Base-by-base conservation (phyloP, 225 moss, liverwort and hornwort species). In the Ulota crispa region DNA sequence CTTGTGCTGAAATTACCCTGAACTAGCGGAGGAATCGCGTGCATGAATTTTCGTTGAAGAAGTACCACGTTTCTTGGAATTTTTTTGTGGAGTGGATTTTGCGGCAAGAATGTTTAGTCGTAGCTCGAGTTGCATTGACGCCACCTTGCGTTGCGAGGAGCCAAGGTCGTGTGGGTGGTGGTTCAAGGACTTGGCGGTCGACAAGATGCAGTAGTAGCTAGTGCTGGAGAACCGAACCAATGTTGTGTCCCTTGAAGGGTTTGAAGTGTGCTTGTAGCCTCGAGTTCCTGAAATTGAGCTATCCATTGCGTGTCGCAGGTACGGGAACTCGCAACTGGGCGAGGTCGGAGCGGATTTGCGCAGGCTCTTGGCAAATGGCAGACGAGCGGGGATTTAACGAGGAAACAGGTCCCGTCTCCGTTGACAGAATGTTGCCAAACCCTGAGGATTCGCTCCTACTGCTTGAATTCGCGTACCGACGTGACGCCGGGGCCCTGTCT, bases 321-420 rank as follows among this genome's bases (percentile, higher is more conserved):
- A 3, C 20, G 37, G 50, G 37, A 27, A 43, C 10, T 23, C 57
- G 47, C 9, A 69, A 34, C 47, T 43, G 32, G 39, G 42, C 81
- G 64, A 61, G 37, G 31, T 70, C 28, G 39, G 68, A 47, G 77
- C 30, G 47, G 67, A 76, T 80, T 77, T 23, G 50, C 37, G 69
- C 55, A 41, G 57, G 60, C 63, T 37, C 70, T 52, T 69, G 64
- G 81, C 77, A 78, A 85, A 86, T 88, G 83, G 86, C 78, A 64
- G 73, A 45, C 73, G 74, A 74, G 47, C n/a, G 74, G 28, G 45
- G 20, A 68, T 7, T 79, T 18, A 36, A 76, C 28, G 80, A 84
- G 59, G 81, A 84, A 81, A 52, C 76, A 72, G 21, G 56, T 26
- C 32, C 45, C 30, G 50, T 32, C 41, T 36, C 64, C 64, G 36